Base-by-base conservation (phyloP, 257 asterid genomes). In the Forsythia viridissima region DNA sequence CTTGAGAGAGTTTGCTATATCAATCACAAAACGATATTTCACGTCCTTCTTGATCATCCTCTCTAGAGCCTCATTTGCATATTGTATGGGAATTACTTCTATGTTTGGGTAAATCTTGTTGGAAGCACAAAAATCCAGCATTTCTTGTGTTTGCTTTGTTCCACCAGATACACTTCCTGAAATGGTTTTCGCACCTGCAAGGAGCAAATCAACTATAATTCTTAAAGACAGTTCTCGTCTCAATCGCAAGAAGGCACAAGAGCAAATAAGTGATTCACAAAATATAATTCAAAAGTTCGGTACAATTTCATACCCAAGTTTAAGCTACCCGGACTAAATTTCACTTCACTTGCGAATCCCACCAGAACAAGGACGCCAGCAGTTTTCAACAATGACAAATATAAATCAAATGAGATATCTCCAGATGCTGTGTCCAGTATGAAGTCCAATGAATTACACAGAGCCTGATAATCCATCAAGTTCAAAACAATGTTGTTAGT, bases 151-250 rank as follows among this genome's bases (percentile, higher is more conserved):
- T 84, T 78, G 88, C 55, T 86, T 93, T 4, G 92, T 90, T 80
- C 99, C 99, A 36, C 99, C 99, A 3, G 97, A 86, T 70, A 86
- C 0, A 71, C 98, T 92, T 72, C 99, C 99, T 0, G 91, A 6
- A 65, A 95, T 73, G 44, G 87, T 72, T 80, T 86, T 93, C 70
- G 89, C 86, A 71, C 91, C 98, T 93, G 80, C 73, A 70, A 76
- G 48, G 70, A 42, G n/a, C 4, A 52, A 61, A 36, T 48, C 43
- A 4, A 39, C 38, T 34, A 67, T 42, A 59, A 7, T 24, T 41
- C 38, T 76, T 5, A 43, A 70, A 11, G 43, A 67, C 70, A 67
- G 38, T 0, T 21, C 34, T 13, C 7, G 37, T 42, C 51, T 65
- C 69, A 44, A 34, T 20, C 24, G 7, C 40, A 70, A 1, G 43